Evolutionary conservation across 768 basidiomycete species (phyloP), one percentile per base, ranked within the genome.

Genomic region (Psilocybe cyanescens): DNA sequence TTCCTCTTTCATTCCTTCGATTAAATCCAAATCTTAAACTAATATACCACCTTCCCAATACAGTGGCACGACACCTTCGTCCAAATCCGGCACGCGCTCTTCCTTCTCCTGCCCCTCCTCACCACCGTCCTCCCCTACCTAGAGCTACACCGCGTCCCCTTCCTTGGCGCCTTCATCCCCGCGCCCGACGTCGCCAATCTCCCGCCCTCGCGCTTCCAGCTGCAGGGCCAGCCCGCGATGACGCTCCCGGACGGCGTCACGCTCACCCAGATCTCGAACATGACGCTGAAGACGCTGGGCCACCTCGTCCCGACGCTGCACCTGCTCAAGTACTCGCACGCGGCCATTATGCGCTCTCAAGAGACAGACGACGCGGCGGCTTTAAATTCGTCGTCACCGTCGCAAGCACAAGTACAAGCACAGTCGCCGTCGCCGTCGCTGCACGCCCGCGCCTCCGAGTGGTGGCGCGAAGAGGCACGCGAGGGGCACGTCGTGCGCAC

Each of bases 61-160:
- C 54, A 92, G 90, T 88, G 86, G 86, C 87, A 90, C 73, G 89
- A 92, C 70, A 76, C 69, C 29, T 73, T 88, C 39, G 81, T 83
- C 69, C 69, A 79, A 51, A 62, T 74, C 35, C 89, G 91, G n/a
- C 82, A 83, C 56, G 29, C 78, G 1, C 71, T 89, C 56, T 88
- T 92, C 74, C 75, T 90, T 58, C 6, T 79, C 31, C 76, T 91
- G 2, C 87, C 89, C 4, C 63, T 85, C 29, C 37, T 83, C 55
- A 68, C 86, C 8, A 79, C 82, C 68, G 64, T 77, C 53, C 79
- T 84, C 4, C 78, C 76, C 28, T 66, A 59, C 66, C 75, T 62
- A 64, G 70, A 58, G 67, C 69, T 65, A 66, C 77, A 70, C 73
- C 77, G 65, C 58, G 57, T 75, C 59, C 68, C 75, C 66, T 67